A percentile compares a stretch with the other conserved stretches of the same genome.
Evolutionary conservation across 306 rosid species (phyloP).

Genomic region (Citrullus colocynthis): DNA sequence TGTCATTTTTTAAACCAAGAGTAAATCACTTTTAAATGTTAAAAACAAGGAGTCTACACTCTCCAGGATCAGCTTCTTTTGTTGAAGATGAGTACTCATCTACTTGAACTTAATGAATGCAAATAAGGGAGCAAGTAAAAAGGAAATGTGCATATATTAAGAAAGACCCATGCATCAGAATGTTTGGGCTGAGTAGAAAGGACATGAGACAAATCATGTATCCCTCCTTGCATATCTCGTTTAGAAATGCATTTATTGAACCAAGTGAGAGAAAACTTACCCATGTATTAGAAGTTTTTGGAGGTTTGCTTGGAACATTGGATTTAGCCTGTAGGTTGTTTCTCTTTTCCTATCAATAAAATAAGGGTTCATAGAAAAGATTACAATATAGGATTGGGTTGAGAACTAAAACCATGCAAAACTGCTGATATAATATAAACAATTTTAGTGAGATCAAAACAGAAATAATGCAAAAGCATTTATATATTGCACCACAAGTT

Average conservation of each 20-base stretch:
- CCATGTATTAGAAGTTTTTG: conserved; percentile 66
- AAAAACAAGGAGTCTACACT: not conserved
- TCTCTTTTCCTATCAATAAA: conserved; percentile 61
- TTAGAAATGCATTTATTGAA: not conserved
- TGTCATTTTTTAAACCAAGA: conserved; percentile 11
- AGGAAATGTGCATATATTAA: not conserved
- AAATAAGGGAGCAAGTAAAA: not conserved
- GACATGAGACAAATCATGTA: not conserved
- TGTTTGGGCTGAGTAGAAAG: not conserved
- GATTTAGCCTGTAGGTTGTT: conserved; percentile 57
- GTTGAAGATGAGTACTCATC: not conserved
- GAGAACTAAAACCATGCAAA: not conserved
- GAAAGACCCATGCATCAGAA: not conserved
- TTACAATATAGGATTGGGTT: not conserved
- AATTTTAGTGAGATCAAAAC: not conserved
- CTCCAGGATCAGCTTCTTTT: not conserved
- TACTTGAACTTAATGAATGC: not conserved
- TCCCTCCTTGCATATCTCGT: not conserved
- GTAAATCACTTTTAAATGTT: not conserved
- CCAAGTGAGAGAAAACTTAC: conserved; percentile 29
- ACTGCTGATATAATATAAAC: not conserved
- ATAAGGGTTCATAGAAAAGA: not conserved
- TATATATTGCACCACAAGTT: not conserved
- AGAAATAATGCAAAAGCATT: not conserved
- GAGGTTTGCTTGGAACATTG: conserved; percentile 71